Evolutionary conservation across 192 early-diverging fungal species (phyloP), one percentile per base, ranked within the genome.

Genomic region (Nowakowskiella sp.): DNA sequence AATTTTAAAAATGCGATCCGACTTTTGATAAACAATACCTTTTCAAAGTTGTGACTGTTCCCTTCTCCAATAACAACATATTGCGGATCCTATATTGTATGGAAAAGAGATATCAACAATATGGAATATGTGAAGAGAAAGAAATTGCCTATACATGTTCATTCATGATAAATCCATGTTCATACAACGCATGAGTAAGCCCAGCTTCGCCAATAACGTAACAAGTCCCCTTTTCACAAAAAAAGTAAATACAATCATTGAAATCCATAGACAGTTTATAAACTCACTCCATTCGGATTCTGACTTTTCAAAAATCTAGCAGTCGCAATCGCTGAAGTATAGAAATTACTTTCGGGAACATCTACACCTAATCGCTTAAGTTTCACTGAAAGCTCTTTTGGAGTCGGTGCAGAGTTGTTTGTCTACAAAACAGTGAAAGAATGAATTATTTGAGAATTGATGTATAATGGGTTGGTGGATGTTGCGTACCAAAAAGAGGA

Each of bases 201-300:
- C 76, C 78, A 30, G 78, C 71, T 24, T 77, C 79, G 53, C 79
- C 79, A 58, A 81, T 74, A 13, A 77, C 78, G 53, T 77, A 80
- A 28, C 58, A 58, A n/a, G 61, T 64, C 33, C 68, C 68, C 33
- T 25, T 47, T 9, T 47, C 7, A 47, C 8, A 7, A 16, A 21
- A 28, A 21, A 47, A 8, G 32, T 47, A 7, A 28, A 47, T 25
- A 47, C 4, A 43, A 52, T 8, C 64, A 57, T 42, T 51, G 36
- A 21, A 4, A 10, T 50, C 10, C 19, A 16, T 25, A 19, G 23
- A 55, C 9, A n/a, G n/a, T n/a, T n/a, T n/a, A n/a, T 39, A 39
- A 29, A 36, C 47, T 51, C 31, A 56, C 66, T 7, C 62, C 62
- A 3, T 58, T 34, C 6, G 78, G 78, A 44, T 68, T 70, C 54